These are phyloP conservation scores for Monosporascus ibericus DNA, from an alignment of 2,329 filamentous ascomycete genomes.

Conservation along the genomic window DNA sequence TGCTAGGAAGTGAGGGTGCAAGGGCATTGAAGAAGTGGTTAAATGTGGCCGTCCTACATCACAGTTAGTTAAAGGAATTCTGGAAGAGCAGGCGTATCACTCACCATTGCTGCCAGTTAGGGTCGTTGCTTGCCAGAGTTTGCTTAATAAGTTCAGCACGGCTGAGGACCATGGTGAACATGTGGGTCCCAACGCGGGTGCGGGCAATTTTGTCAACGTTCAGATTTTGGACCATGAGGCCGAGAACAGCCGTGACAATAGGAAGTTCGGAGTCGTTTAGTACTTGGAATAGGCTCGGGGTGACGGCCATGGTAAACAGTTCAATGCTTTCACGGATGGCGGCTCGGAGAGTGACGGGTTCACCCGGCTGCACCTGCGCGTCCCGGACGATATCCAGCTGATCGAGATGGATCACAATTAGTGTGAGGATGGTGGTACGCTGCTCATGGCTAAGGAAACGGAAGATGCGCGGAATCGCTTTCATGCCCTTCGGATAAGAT, in stretches of 20 bases:
- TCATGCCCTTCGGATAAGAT: conserved; percentile 93
- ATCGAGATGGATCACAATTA: conserved; percentile 92
- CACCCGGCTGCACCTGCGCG: conserved; percentile 67
- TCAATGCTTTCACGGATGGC: conserved; percentile 87
- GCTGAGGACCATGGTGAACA: conserved; percentile 90
- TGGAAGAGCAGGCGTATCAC: conserved; percentile 15
- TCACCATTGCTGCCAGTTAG: conserved; percentile 76
- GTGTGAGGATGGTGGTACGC: conserved; percentile 88
- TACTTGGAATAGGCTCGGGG: conserved; percentile 84
- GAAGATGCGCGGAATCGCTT: conserved; percentile 90
- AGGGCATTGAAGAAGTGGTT: conserved; percentile 81
- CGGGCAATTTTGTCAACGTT: conserved; percentile 80
- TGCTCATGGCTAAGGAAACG: conserved; percentile 88
- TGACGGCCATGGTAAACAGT: conserved; percentile 79
- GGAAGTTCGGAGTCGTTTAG: conserved; percentile 86
- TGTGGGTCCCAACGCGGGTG: conserved; percentile 80
- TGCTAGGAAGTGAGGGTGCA: conserved; percentile 73
- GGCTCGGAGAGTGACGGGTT: conserved; percentile 62
- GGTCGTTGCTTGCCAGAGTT: conserved; percentile 60
- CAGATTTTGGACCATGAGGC: conserved; percentile 72
- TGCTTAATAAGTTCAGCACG: conserved; percentile 92
- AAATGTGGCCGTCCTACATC: conserved; percentile 64
- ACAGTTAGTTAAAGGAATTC: conserved; percentile 23
- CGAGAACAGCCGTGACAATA: conserved; percentile 85
- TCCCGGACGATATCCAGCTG: conserved; percentile 82